Evolutionary conservation across 352 stramenopile genomes (phyloP).

Genomic region (Phytopythium oedochilum): DNA sequence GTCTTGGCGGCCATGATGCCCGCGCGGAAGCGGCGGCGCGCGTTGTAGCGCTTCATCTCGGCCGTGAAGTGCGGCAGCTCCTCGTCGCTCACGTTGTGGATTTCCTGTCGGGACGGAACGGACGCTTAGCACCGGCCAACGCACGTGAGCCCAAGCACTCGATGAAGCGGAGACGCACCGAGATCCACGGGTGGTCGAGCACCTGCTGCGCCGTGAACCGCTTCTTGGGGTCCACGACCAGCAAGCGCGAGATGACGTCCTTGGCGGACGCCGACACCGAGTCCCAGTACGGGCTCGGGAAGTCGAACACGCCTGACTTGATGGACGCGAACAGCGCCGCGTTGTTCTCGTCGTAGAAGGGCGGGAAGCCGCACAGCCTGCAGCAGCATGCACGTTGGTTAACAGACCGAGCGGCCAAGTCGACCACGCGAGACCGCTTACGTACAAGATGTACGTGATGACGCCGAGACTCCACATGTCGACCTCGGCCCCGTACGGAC

Average conservation of each 20-base stretch:
- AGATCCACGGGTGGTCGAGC: slow-evolving; percentile 84
- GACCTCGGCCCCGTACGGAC: slow-evolving; percentile 91
- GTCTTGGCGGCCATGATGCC: slow-evolving; percentile 80
- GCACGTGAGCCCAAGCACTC: too few relatives aligned
- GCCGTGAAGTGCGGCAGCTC: slow-evolving; percentile 83
- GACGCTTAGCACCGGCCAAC: too few relatives aligned
- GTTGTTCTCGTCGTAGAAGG: slow-evolving; percentile 95
- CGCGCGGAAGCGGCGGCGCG: slow-evolving; percentile 68
- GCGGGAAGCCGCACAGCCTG: slow-evolving; percentile 89
- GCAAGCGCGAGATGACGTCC: slow-evolving; percentile 88
- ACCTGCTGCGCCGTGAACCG: slow-evolving; percentile 86
- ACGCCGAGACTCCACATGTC: slow-evolving; percentile 96
- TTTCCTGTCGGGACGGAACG: slow-evolving; percentile 26
- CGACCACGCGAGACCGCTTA: slow-evolving; percentile 21
- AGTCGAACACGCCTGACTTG: slow-evolving; percentile 89
- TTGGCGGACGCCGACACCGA: slow-evolving; percentile 89
- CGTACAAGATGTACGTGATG: slow-evolving; percentile 92
- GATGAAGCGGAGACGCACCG: slow-evolving; percentile 35
- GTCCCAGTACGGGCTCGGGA: slow-evolving; percentile 93
- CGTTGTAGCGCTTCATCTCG: slow-evolving; percentile 89
- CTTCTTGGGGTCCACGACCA: slow-evolving; percentile 89
- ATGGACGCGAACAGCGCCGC: slow-evolving; percentile 86
- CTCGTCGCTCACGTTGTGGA: slow-evolving; percentile 69
- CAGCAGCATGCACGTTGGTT: background rate
- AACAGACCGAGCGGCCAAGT: slow-evolving; percentile 27